Evolutionary conservation across 306 rosid species (phyloP).

Genomic region (Vigna hirtella): DNA sequence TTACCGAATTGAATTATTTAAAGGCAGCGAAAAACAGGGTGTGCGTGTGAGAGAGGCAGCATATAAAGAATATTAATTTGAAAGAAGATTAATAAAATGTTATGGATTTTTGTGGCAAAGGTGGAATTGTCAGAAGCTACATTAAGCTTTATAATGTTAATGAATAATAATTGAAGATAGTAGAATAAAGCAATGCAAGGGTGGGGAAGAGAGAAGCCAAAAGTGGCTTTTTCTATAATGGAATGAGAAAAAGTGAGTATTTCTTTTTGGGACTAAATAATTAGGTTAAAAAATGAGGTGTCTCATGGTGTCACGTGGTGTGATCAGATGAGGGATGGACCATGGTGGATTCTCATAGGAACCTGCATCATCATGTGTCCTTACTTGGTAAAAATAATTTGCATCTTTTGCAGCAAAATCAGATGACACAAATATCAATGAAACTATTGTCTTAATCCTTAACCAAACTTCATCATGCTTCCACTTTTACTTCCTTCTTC

Average conservation of each 20-base stretch:
- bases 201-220: conserved; percentile 47
- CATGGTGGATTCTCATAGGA: conserved; percentile 45
- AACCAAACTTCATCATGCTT: conserved; percentile 8
- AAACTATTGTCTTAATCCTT: conserved; percentile 33
- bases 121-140: conserved; percentile 59
- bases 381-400: conserved; percentile 16
- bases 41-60: conserved; percentile 21
- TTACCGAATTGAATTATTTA: conserved; percentile 26
- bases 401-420: conserved; percentile 32
- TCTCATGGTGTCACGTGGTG: conserved; percentile 76
- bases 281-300: conserved; percentile 5
- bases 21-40: conserved; percentile 43
- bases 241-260: conserved; percentile 42
- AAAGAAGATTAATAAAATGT: conserved; percentile 12
- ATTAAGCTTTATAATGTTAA: conserved; percentile 27
- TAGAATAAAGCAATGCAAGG: not conserved
- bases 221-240: conserved; percentile 45
- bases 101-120: conserved; percentile 50
- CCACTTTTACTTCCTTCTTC: conserved; percentile 24
- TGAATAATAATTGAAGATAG: conserved; percentile 13
- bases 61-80: conserved; percentile 32
- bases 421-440: conserved; percentile 46
- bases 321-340: conserved; percentile 54
- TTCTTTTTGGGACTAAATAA: conserved; percentile 40
- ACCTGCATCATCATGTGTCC: conserved; percentile 41